These are phyloP conservation scores for Paraphoma chrysanthemicola DNA, from an alignment of 2,329 filamentous ascomycete genomes.

Conservation along the genomic window DNA sequence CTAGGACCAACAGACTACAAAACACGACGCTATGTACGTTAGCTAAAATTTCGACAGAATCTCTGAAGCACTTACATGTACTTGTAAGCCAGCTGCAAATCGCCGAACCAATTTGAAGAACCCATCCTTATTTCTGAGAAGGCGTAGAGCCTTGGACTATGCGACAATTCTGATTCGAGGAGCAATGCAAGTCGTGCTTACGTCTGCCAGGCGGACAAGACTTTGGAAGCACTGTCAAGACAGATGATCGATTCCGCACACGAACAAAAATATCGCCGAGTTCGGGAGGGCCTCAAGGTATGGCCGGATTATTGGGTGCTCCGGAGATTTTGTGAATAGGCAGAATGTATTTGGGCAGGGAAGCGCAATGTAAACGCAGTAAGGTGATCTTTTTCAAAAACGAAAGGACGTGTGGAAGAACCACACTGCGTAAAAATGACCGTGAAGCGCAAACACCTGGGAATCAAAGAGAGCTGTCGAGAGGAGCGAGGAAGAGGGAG, in stretches of 20 bases:
- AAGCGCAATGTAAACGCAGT: slow-evolving; percentile 11
- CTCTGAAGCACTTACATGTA: slow-evolving; percentile 35
- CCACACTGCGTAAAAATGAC: slow-evolving; percentile 38
- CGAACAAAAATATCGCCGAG: background rate
- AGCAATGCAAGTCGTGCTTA: too few species aligned
- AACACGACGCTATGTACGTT: slow-evolving; percentile 42
- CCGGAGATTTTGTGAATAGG: slow-evolving; percentile 20
- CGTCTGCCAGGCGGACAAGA: too few species aligned
- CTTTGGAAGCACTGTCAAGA: too few species aligned
- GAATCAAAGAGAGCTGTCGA: slow-evolving; percentile 20
- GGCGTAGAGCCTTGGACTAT: too few species aligned
- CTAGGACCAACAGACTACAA: slow-evolving; percentile 34
- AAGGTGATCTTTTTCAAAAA: slow-evolving; percentile 17
- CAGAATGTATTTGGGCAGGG: slow-evolving; percentile 18
- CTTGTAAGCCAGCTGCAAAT: slow-evolving; percentile 46
- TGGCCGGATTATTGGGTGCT: background rate
- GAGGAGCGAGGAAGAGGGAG: slow-evolving; percentile 26
- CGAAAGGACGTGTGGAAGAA: slow-evolving; percentile 43
- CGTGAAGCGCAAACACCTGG: slow-evolving; percentile 24
- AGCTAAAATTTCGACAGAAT: slow-evolving; percentile 1
- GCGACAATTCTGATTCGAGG: background rate
- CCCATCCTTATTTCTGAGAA: slow-evolving; percentile 19
- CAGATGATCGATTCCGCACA: too few species aligned
- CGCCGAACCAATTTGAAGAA: slow-evolving; percentile 40
- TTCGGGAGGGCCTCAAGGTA: background rate